A percentile compares a stretch with the other conserved stretches of the same genome.
Conservation (phyloP, 106 monocot species). For the Ottelia alismoides region DNA sequence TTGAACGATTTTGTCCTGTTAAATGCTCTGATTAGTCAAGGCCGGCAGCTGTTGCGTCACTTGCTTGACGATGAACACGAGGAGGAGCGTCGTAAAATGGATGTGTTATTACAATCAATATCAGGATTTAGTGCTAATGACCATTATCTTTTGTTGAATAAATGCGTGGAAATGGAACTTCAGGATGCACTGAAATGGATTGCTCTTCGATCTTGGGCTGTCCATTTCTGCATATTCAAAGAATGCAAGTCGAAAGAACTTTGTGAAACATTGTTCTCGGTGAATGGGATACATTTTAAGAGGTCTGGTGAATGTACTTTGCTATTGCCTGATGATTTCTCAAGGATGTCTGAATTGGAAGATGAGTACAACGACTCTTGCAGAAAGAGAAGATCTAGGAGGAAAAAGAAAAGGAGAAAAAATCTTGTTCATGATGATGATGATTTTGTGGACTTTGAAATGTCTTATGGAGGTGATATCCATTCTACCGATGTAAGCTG, state of each 20-base stretch:
- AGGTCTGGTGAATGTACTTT: conserved; percentile 43
- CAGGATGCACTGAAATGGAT: conserved; percentile 44
- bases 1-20: conserved; percentile 57
- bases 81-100: conserved; percentile 31
- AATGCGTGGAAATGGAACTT: conserved; percentile 37
- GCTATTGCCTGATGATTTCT: conserved; percentile 17
- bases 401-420: conserved; percentile 41
- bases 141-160: conserved; percentile 49
- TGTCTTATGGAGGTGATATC: conserved; percentile 13
- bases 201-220: conserved; percentile 69
- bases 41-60: conserved; percentile 57
- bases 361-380: conserved; percentile 15
- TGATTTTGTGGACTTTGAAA: conserved; percentile 41
- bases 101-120: conserved; percentile 32
- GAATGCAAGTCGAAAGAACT: conserved; percentile 49
- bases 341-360: conserved; percentile 11
- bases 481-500: conserved; percentile 36
- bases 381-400: conserved; percentile 42
- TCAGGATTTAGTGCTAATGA: conserved; percentile 22
- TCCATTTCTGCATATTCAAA: conserved; percentile 47
- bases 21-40: conserved; percentile 52
- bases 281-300: conserved; percentile 52
- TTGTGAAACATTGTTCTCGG: conserved; percentile 52
- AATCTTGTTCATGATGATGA: conserved; percentile 14
- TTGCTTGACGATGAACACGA: conserved; percentile 64